Base-by-base conservation (phyloP, 345 rosid genomes). In the Eucalyptus pauciflora region DNA sequence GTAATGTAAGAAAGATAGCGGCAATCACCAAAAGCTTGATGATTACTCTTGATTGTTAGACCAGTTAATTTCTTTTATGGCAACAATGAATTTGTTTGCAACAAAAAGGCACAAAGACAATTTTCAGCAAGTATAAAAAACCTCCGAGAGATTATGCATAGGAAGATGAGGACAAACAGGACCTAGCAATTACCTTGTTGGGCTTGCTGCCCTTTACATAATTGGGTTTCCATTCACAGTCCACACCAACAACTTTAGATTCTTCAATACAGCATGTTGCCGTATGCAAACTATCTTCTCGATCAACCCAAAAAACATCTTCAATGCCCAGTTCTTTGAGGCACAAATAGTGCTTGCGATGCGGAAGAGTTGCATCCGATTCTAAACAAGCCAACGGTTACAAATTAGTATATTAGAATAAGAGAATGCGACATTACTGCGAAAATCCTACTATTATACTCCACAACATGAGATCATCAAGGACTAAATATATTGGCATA, bases 211-310 rank as follows among this genome's bases (percentile, higher is more conserved):
- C 98, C 93, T 94, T 95, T 27, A 49, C 91, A 91, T 93, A 94
- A 94, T 95, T 98, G 41, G 99, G 99, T 91, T 96, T 98, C 99
- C 99, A 97, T 93, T 97, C 99, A 91, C 97, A 96, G 90, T 97
- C 99, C 90, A 96, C 12, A 46, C 99, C 99, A 50, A 95, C 93
- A 79, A 97, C 95, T 93, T 93, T 97, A 91, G 95, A 93, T 89
- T 86, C 94, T 92, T 96, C 95, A 81, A 97, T 94, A 90, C 90
- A 91, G 87, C 90, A 89, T n/a, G 96, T 93, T 45, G 98, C 99
- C 86, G 87, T 60, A 85, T 49, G 76, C 92, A 97, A 92, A 88
- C 94, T 91, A 89, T 91, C 92, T 79, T 90, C 96, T 87, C 91
- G 95, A 89, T 96, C 99, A 89, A 97, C 96, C 98, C 99, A 98